Conservation (phyloP, 2,329 filamentous ascomycete genomes). For the Proliferodiscus dingleyae region DNA sequence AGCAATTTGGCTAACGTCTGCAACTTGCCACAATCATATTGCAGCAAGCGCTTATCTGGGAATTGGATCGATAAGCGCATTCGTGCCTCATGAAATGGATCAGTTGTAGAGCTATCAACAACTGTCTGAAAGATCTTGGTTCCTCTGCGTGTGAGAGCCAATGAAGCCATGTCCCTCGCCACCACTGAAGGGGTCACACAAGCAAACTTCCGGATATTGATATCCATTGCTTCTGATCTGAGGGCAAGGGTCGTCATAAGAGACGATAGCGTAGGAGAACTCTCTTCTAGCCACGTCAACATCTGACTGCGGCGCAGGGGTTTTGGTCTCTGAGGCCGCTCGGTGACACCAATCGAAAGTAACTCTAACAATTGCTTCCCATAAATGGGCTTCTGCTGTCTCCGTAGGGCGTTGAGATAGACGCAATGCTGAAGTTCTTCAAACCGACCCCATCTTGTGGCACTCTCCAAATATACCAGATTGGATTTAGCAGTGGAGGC, state of each 20-base stretch:
- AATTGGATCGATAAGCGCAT: constrained; percentile 94
- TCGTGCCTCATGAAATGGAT: constrained; percentile 90
- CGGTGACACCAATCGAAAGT: constrained; percentile 58
- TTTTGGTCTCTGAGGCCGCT: constrained; percentile 53
- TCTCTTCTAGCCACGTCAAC: constrained; percentile 70
- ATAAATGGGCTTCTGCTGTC: constrained; percentile 76
- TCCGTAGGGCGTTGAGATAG: constrained; percentile 74
- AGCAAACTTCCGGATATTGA: constrained; percentile 78
- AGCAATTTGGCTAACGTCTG: constrained; percentile 84
- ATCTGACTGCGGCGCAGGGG: constrained; percentile 58
- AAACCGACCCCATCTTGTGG: constrained; percentile 62
- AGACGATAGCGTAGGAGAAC: constrained; percentile 56
- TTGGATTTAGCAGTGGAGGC: constrained; percentile 65
- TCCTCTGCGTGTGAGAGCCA: constrained; percentile 59
- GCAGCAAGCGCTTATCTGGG: constrained; percentile 89
- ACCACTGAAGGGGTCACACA: constrained; percentile 89
- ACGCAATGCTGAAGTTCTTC: constrained; percentile 77
- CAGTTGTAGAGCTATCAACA: constrained; percentile 55
- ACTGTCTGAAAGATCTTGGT: constrained; percentile 52
- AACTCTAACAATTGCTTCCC: constrained; percentile 73
- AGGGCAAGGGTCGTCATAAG: constrained; percentile 72
- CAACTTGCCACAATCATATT: constrained; percentile 96
- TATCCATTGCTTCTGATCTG: constrained; percentile 67
- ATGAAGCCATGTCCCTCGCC: constrained; percentile 67
- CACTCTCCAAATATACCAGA: constrained; percentile 67